Base-by-base conservation (phyloP, 2,329 filamentous ascomycete genomes). In the Neurospora sp. region DNA sequence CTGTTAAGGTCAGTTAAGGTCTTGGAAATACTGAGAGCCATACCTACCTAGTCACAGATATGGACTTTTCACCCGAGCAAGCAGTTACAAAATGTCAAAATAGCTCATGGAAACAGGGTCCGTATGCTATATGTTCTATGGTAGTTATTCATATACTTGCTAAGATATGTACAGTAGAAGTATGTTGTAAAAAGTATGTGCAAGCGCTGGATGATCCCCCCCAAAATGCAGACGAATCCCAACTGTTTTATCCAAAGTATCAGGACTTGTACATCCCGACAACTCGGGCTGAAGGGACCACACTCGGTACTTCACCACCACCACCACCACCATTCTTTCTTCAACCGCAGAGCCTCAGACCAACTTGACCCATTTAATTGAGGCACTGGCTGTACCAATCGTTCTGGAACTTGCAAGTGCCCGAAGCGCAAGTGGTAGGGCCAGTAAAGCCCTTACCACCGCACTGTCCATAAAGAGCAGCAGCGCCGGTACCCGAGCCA, bases 371-470 rank as follows among this genome's bases (percentile, higher is more conserved):
- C 46, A 66, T 66, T 66, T 69, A 69, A 13, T 52, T 52, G 52
- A 69, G 68, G 38, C 68, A 69, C 70, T 74, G 67, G 70, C 73
- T 74, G 17, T 76, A 76, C 67, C 69, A 76, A 39, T 75, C 40
- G 66, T 75, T 76, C 7, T 67, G 67, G 15, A 17, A 70, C 70
- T 69, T 74, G 74, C 74, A 76, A 0, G 67, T 75, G 11, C 74
- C 74, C 69, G 70, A 66, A 3, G 73, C 70, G 39, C 74, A 76
- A 5, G 66, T 66, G 11, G 73, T 76, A n/a, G 74, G 70, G 19
- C 74, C 74, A 15, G 73, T 71, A 46, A 72, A 76, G 6, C 74
- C 74, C n/a, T 70, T 36, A 4, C 74, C 74, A 38, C 74, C 74
- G 69, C 74, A 76, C 74, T 76, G 74, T 17, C 69, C 74, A 28